These are phyloP conservation scores for Claviceps purpurea DNA, from an alignment of 2,329 filamentous ascomycete species.

Conservation along the genomic window DNA sequence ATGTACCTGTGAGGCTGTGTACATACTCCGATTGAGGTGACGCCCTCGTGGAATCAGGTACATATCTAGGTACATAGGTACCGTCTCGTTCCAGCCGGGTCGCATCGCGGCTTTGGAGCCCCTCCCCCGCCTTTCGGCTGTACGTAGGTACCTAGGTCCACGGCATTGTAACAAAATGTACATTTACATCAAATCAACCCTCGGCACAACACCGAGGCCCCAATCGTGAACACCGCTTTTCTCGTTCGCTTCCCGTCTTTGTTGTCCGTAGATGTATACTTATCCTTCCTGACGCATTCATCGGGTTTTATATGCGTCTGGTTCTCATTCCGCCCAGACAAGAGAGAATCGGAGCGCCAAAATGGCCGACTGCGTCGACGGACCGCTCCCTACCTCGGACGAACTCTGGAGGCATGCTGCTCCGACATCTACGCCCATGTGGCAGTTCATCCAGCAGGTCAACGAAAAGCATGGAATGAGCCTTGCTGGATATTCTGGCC, in stretches of 20 bases:
- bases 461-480: conserved; percentile 52
- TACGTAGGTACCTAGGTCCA: too few species aligned
- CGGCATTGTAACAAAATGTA: too few species aligned
- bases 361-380: conserved; percentile 9
- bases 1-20: too few species aligned
- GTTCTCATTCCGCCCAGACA: background rate
- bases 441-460: conserved; percentile 55
- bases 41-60: too few species aligned
- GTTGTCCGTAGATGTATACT: too few species aligned
- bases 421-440: conserved; percentile 57
- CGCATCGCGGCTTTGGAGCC: conserved; percentile 1
- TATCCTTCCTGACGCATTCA: too few species aligned
- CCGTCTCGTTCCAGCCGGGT: background rate
- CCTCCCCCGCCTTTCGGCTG: conserved; percentile 5
- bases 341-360: background rate
- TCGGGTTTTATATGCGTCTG: too few species aligned
- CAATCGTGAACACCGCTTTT: background rate
- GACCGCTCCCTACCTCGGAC: conserved; percentile 10
- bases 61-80: too few species aligned
- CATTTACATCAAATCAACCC: too few species aligned
- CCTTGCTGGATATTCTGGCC: conserved; percentile 54
- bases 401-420: conserved; percentile 61
- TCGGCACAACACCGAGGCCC: background rate
- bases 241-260: background rate
- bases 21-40: too few species aligned